Conservation (phyloP, 352 stramenopile species). For the Globisporangium alternatum region DNA sequence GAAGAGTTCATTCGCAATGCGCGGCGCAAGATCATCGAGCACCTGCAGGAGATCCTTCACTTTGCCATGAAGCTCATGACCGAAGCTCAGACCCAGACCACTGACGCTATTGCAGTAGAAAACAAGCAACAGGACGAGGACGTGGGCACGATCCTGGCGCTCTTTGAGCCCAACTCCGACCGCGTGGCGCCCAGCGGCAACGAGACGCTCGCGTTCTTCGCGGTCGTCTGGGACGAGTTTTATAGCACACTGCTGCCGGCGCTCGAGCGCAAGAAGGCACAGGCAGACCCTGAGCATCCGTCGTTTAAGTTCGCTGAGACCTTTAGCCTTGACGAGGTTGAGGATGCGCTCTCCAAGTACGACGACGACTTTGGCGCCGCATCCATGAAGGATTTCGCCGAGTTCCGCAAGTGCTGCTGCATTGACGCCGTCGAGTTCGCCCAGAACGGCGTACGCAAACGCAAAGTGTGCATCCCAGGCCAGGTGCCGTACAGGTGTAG, state of each 20-base stretch:
- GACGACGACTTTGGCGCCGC: constrained; percentile 53
- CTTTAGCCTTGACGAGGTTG: constrained; percentile 42
- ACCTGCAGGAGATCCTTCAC: constrained; percentile 34
- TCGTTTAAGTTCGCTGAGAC: constrained; percentile 18
- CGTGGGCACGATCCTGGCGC: constrained; percentile 27
- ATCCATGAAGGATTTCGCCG: constrained; percentile 19
- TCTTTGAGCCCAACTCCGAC: constrained; percentile 49
- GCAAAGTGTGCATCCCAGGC: constrained; percentile 45
- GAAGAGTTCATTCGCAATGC: constrained; percentile 44
- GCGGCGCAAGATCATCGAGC: constrained; percentile 45
- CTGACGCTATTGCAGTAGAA: not conserved
- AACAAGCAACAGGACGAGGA: constrained; percentile 14
- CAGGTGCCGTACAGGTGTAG: constrained; percentile 41
- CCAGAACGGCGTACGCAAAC: constrained; percentile 22
- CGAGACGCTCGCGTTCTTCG: constrained; percentile 49
- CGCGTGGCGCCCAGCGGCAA: constrained; percentile 28
- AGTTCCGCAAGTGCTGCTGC: constrained; percentile 51
- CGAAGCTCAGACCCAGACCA: not conserved
- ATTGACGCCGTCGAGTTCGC: constrained; percentile 33
- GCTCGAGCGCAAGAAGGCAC: constrained; percentile 34
- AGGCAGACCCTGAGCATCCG: not conserved
- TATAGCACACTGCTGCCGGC: constrained; percentile 39
- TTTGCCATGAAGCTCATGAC: constrained; percentile 30
- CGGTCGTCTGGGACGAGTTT: constrained; percentile 54
- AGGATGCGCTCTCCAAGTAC: constrained; percentile 54